phyloP scores from a whole-genome alignment of 2,329 filamentous ascomycete genomes.

The Teratosphaeriaceae sp. region DNA sequence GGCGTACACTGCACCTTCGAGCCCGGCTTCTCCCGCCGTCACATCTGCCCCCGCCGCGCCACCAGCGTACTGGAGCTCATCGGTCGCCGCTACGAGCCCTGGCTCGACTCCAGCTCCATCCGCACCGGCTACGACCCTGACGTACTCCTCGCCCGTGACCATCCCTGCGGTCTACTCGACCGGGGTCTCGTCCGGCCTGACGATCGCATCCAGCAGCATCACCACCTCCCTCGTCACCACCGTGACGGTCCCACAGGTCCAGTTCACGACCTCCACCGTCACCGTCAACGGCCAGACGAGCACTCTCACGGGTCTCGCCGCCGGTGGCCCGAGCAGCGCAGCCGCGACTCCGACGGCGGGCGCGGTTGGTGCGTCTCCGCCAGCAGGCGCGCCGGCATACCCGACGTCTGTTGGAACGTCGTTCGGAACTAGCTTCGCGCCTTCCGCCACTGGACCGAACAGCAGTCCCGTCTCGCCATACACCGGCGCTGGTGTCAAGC shows the following conservation, averaged over 20 bases:
- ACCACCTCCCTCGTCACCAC: constrained; percentile 32
- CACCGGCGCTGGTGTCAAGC: constrained; percentile 17
- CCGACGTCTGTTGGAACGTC: constrained; percentile 5
- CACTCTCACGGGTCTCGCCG: constrained; percentile 8
- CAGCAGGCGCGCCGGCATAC: constrained; percentile 2
- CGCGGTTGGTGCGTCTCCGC: constrained; percentile 4
- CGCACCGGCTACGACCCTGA: constrained; percentile 35
- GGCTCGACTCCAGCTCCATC: constrained; percentile 17
- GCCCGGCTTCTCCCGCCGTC: constrained; percentile 7
- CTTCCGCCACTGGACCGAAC: constrained; percentile 8
- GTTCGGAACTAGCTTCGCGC: constrained; percentile 14
- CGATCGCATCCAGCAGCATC: constrained; percentile 26
- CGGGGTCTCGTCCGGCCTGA: constrained; percentile 25
- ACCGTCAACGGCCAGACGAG: constrained; percentile 24
- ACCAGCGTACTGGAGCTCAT: constrained; percentile 8
- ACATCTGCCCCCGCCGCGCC: constrained; percentile 2
- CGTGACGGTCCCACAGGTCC: constrained; percentile 41
- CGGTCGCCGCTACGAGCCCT: constrained; percentile 16
- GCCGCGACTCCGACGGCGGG: constrained; percentile 6
- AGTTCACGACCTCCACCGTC: constrained; percentile 35
- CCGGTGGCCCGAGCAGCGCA: constrained; percentile 11
- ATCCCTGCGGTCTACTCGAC: constrained; percentile 32
- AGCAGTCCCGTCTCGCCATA: constrained; percentile 15
- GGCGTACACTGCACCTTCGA: neutral
- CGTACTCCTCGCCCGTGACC: constrained; percentile 30